phyloP scores from a whole-genome alignment of 2,329 filamentous ascomycete genomes.

The Exophiala sp. region DNA sequence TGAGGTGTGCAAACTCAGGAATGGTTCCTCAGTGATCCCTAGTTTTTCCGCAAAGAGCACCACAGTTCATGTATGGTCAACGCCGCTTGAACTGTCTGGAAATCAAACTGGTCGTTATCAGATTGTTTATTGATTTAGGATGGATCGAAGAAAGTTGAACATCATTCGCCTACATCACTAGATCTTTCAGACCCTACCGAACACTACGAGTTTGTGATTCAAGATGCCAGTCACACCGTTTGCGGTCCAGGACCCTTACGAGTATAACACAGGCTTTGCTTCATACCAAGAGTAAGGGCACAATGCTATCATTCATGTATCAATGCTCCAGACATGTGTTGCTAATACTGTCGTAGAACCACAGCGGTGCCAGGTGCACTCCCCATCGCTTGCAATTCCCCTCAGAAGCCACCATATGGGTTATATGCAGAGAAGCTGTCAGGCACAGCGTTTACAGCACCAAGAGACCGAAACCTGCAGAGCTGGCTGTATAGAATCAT shows the following conservation, averaged over 20 bases:
- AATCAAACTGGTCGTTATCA: no score
- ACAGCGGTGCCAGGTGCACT: slow-evolving; percentile 40
- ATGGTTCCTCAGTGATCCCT: no score
- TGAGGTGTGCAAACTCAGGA: no score
- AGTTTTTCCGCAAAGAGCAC: no score
- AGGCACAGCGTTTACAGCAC: slow-evolving; percentile 59
- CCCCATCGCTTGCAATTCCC: slow-evolving; percentile 38
- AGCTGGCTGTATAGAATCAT: slow-evolving; percentile 58
- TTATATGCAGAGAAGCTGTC: slow-evolving; percentile 30
- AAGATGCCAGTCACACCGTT: slow-evolving; percentile 17
- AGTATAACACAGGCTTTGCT: slow-evolving; percentile 20
- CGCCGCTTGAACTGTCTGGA: no score
- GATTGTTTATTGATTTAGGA: no score
- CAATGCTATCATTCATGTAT: background rate
- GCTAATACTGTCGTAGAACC: slow-evolving; percentile 9
- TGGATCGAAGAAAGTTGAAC: no score
- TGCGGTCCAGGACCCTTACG: slow-evolving; percentile 16
- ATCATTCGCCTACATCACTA: no score
- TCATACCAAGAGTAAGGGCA: slow-evolving; percentile 20
- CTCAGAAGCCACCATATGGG: slow-evolving; percentile 37
- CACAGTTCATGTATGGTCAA: no score
- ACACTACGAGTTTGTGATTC: no score
- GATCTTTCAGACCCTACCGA: no score
- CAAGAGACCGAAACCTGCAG: slow-evolving; percentile 55
- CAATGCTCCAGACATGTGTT: background rate